These are phyloP conservation scores for Fusarium chlamydosporum DNA, from an alignment of 2,329 filamentous ascomycete species.

Conservation along the genomic window DNA sequence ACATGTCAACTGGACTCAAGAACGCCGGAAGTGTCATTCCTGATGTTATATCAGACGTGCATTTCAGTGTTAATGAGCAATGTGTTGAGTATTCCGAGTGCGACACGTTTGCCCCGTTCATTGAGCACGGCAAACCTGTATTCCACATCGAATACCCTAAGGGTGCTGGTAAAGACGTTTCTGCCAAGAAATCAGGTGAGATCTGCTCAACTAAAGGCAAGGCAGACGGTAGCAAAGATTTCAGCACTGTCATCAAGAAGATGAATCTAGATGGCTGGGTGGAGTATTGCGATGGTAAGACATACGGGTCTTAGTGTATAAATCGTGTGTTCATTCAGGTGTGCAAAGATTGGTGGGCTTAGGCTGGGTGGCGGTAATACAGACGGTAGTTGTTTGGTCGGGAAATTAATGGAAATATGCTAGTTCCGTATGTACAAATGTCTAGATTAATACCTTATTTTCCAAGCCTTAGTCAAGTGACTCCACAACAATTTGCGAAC, in stretches of 20 bases:
- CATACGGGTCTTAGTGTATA: neutral
- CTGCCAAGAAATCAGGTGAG: constrained; percentile 50
- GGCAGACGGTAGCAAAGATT: constrained; percentile 61
- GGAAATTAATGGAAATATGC: neutral
- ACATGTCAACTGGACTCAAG: constrained; percentile 75
- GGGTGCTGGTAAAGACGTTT: constrained; percentile 57
- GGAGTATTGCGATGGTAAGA: constrained; percentile 62
- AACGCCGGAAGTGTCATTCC: constrained; percentile 73
- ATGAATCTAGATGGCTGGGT: constrained; percentile 74
- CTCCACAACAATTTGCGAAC: no score
- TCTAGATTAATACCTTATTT: neutral
- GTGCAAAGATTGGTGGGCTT: neutral
- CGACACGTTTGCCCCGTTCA: constrained; percentile 68
- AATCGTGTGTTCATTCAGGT: no score
- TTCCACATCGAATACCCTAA: constrained; percentile 80
- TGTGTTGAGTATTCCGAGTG: constrained; percentile 74
- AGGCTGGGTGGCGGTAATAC: no score
- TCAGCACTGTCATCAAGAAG: constrained; percentile 76
- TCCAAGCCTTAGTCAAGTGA: neutral
- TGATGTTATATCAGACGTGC: constrained; percentile 60
- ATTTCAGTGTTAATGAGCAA: constrained; percentile 79
- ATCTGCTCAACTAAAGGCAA: constrained; percentile 60
- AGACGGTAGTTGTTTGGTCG: neutral
- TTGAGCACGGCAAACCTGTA: constrained; percentile 73
- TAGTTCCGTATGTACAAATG: no score